phyloP scores from a whole-genome alignment of 2,329 filamentous ascomycete genomes.

The Lasiodiplodia sp. region DNA sequence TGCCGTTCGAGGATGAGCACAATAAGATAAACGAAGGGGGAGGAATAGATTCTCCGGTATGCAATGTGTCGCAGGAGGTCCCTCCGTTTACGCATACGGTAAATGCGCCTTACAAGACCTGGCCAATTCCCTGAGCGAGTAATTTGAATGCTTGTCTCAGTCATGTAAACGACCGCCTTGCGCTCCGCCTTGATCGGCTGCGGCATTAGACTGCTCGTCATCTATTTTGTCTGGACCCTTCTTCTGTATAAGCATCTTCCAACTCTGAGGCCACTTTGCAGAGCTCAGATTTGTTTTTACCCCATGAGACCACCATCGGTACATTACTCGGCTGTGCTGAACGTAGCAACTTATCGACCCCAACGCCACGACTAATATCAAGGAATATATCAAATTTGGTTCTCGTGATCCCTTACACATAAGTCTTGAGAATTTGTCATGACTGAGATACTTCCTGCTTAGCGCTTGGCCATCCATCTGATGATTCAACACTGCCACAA shows the following conservation, averaged over 20 bases:
- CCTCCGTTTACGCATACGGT: not conserved
- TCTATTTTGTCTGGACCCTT: constrained; percentile 2
- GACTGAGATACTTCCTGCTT: too few relatives aligned
- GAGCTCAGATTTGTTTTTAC: not conserved
- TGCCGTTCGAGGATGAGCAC: constrained; percentile 17
- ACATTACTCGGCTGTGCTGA: not conserved
- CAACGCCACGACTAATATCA: not conserved
- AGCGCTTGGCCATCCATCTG: too few relatives aligned
- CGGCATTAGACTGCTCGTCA: constrained; percentile 4
- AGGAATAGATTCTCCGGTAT: constrained; percentile 6
- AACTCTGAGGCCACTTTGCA: not conserved
- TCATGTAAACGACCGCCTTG: too few relatives aligned
- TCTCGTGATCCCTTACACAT: not conserved
- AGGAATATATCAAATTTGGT: not conserved
- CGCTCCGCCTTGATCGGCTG: not conserved
- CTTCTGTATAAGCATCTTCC: constrained; percentile 1
- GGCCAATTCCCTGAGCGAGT: not conserved
- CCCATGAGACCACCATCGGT: not conserved
- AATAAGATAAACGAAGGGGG: constrained; percentile 8
- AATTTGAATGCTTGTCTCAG: not conserved
- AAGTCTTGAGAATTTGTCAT: not conserved
- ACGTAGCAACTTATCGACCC: not conserved
- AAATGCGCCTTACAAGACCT: not conserved
- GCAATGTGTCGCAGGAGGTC: constrained; percentile 11
- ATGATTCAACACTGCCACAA: too few relatives aligned